phyloP scores from a whole-genome alignment of 345 rosid genomes.

The Linum tenue region DNA sequence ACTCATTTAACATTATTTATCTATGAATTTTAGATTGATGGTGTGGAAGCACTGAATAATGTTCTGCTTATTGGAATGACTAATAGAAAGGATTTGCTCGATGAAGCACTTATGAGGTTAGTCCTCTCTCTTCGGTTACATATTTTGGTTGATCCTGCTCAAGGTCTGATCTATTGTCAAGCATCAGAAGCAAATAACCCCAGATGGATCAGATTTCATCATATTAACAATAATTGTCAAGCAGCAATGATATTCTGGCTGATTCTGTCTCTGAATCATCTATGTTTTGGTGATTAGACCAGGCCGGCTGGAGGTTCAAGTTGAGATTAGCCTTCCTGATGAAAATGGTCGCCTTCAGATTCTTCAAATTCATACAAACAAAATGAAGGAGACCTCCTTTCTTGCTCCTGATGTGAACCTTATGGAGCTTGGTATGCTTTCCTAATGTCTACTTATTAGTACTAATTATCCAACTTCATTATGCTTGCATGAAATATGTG shows the following conservation, averaged over 20 bases:
- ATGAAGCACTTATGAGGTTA: constrained; percentile 96
- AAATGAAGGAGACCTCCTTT: constrained; percentile 96
- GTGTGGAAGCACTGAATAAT: constrained; percentile 98
- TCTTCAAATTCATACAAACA: constrained; percentile 94
- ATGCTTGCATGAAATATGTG: neutral
- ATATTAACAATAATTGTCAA: neutral
- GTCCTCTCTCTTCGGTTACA: constrained; percentile 7
- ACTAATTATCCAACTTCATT: neutral
- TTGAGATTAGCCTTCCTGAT: constrained; percentile 99
- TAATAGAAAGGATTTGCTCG: constrained; percentile 97
- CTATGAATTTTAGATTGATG: constrained; percentile 68
- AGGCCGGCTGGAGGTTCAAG: constrained; percentile 97
- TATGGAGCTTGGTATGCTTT: constrained; percentile 70
- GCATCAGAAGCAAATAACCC: too few relatives aligned
- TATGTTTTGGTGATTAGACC: constrained; percentile 43
- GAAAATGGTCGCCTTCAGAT: constrained; percentile 95
- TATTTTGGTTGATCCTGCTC: neutral
- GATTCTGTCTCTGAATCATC: neutral
- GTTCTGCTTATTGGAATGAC: constrained; percentile 99
- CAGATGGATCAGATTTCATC: too few relatives aligned
- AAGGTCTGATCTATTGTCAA: too few relatives aligned
- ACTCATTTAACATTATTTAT: neutral
- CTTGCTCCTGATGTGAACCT: constrained; percentile 79
- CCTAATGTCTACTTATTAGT: neutral
- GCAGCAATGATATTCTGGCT: neutral